phyloP scores from a whole-genome alignment of 495 filamentous ascomycete species.

The Friedmanniomyces simplex region DNA sequence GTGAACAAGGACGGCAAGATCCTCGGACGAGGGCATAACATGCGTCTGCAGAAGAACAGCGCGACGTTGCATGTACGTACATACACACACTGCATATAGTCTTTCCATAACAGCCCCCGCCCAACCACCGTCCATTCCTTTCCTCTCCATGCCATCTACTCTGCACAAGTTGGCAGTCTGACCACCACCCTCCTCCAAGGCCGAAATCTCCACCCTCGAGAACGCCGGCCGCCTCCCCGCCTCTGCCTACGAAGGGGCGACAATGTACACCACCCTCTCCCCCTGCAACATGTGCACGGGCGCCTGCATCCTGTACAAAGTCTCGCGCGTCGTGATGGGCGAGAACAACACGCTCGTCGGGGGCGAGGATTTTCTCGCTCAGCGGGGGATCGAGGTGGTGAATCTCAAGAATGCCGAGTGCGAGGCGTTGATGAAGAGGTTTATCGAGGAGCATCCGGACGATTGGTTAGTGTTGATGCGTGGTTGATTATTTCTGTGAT shows the following conservation, averaged over 20 bases:
- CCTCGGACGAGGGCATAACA: conserved; percentile 72
- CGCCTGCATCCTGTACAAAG: conserved; percentile 69
- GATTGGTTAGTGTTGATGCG: conserved; percentile 14
- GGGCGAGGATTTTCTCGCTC: conserved; percentile 62
- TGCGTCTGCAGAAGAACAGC: conserved; percentile 67
- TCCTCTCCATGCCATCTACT: too few relatives aligned
- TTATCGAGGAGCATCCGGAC: conserved; percentile 61
- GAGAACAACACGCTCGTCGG: conserved; percentile 74
- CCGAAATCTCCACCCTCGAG: conserved; percentile 70
- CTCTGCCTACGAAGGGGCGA: conserved; percentile 58
- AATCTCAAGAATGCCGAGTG: conserved; percentile 60
- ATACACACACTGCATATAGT: too few relatives aligned
- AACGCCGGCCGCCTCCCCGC: conserved; percentile 67
- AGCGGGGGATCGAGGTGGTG: conserved; percentile 64
- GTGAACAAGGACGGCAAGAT: conserved; percentile 60
- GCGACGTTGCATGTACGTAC: conserved; percentile 59
- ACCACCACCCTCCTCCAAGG: conserved; percentile 40
- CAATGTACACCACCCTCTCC: conserved; percentile 81
- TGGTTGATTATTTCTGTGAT: conserved; percentile 1
- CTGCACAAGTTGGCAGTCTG: too few relatives aligned
- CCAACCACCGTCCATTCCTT: too few relatives aligned
- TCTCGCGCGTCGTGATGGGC: conserved; percentile 71
- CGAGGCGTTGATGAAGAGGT: conserved; percentile 62
- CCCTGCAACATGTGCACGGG: conserved; percentile 88
- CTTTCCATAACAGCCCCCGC: too few relatives aligned